Conservation (phyloP, 1,139 yeast genomes). For the Saccharomycopsis crataegensis region DNA sequence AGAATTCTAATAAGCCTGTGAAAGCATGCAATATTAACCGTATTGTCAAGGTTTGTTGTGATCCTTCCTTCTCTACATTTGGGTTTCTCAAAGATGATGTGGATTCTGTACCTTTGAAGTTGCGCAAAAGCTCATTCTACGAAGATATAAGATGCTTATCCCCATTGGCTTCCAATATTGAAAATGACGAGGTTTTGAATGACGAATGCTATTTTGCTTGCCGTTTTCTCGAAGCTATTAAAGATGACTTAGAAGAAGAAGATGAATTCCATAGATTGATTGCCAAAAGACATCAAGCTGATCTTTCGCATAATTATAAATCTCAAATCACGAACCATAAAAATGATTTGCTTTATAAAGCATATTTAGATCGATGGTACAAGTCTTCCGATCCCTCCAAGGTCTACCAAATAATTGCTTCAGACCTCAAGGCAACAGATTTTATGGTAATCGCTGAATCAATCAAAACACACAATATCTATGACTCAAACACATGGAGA, state of each 20-base stretch:
- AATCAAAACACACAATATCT: not conserved
- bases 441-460: not conserved
- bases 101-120: slow-evolving; percentile 43
- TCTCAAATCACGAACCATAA: not conserved
- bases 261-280: not conserved
- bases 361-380: not conserved
- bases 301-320: not conserved
- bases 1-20: slow-evolving; percentile 38
- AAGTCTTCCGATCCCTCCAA: not conserved
- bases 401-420: not conserved
- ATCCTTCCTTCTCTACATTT: slow-evolving; percentile 60
- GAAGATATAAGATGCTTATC: slow-evolving; percentile 46
- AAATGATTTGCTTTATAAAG: not conserved
- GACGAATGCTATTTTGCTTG: not conserved
- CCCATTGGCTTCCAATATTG: slow-evolving; percentile 27
- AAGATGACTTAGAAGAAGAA: not conserved
- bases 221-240: not conserved
- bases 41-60: slow-evolving; percentile 55
- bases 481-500: not conserved
- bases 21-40: slow-evolving; percentile 48
- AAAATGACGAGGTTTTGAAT: not conserved
- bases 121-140: slow-evolving; percentile 38
- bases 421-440: not conserved
- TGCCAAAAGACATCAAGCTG: not conserved
- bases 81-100: slow-evolving; percentile 61